Conservation (phyloP, 2,329 filamentous ascomycete genomes). For the Venturiaceae sp. region DNA sequence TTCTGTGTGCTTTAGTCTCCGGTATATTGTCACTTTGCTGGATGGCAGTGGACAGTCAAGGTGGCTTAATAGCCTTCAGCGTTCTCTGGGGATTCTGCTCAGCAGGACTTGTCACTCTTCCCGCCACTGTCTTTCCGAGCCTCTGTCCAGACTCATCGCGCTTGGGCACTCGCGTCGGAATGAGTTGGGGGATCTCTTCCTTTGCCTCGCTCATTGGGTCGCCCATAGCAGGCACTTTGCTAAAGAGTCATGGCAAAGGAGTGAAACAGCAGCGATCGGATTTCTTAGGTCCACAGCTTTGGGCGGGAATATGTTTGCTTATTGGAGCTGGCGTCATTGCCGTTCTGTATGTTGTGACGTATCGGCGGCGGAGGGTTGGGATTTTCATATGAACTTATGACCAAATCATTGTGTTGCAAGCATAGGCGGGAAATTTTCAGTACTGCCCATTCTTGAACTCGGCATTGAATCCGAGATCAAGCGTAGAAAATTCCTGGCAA, state of each 20-base stretch:
- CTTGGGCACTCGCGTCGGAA: conserved; percentile 24
- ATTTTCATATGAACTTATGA: neutral
- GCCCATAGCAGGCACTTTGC: conserved; percentile 24
- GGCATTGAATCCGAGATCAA: too few relatives aligned
- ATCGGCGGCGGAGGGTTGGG: neutral
- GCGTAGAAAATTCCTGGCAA: too few relatives aligned
- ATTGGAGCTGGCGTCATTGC: conserved; percentile 11
- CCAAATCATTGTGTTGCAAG: neutral
- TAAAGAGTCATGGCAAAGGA: conserved; percentile 15
- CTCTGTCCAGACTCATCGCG: conserved; percentile 25
- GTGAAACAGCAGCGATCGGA: conserved; percentile 7
- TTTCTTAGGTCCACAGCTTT: conserved; percentile 23
- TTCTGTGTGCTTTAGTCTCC: conserved; percentile 18
- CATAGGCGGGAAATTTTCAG: neutral
- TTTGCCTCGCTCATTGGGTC: conserved; percentile 24
- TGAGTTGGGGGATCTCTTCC: conserved; percentile 26
- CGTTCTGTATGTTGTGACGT: neutral
- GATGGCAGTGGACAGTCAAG: conserved; percentile 21
- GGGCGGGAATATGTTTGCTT: conserved; percentile 24
- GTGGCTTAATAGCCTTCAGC: conserved; percentile 22
- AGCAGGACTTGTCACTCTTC: conserved; percentile 25
- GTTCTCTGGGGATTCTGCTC: conserved; percentile 28
- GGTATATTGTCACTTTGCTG: conserved; percentile 20
- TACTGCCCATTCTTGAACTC: too few relatives aligned
- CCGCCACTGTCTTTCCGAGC: conserved; percentile 24